Base-by-base conservation (phyloP, 805 yeast species). In the Lipomyces yamadae region DNA sequence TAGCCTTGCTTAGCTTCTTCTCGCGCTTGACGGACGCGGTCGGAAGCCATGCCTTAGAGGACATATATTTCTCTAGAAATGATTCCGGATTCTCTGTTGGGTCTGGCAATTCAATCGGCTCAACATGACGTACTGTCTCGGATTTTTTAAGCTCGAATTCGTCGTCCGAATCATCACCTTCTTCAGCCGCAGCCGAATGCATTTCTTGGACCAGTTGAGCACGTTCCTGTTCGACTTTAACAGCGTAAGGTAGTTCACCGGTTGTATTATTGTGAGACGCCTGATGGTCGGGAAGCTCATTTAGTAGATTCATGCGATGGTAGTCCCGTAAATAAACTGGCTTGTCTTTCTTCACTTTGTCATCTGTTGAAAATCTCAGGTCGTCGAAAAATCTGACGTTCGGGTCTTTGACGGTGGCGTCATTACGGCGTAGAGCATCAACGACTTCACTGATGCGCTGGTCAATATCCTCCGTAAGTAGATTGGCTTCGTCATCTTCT, bases 321-420 rank as follows among this genome's bases (percentile, higher is more conserved):
- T 93, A 95, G 77, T 95, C 99, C 73, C 93, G 92, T 77, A 95
- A 84, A 76, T 88, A 91, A 64, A 95, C 81, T 8, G 98, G 97
- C 75, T 90, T 91, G 11, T 84, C 82, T 67, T 81, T 80, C 56
- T 81, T 82, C 29, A 81, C 81, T 2, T 78, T 80, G 30, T 83
- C 88, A 24, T 18, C n/a, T 32, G 58, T 37, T 13, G 13, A 29
- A 4, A n/a, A 52, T 54, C 37, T 29, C 2, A 87, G 83, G 29
- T 88, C 90, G 2, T 88, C 88, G 77, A 90, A 94, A 74, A 95
- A 95, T 74, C 82, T 85, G 10, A 84, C 86, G 18, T 84, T 79
- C n/a, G 88, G 87, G 75, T 94, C 88, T 69, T 88, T 82, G 53
- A 94, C 81, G 24, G 80, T 74, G 65, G 85, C 82, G 7, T 95